phyloP scores from a whole-genome alignment of 208 protist genomes.

The Dictyostelium gargantuum region DNA sequence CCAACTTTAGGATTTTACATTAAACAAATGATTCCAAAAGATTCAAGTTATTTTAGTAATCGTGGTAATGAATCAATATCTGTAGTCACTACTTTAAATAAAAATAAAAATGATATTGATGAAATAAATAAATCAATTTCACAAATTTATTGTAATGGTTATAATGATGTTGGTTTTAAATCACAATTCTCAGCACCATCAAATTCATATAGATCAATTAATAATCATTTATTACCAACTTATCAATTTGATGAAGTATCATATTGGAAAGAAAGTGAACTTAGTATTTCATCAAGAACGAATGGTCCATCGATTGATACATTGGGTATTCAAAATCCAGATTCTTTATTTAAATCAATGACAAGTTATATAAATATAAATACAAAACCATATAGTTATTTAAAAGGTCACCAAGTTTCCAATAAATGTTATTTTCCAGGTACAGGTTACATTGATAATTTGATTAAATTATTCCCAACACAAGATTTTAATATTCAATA shows the following conservation, averaged over 20 bases:
- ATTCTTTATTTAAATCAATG: not conserved
- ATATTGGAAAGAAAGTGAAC: not conserved
- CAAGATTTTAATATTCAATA: not conserved
- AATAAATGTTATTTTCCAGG: not conserved
- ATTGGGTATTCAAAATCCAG: not conserved
- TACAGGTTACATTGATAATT: not conserved
- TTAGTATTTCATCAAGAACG: not conserved
- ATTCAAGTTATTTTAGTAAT: not conserved
- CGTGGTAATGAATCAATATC: not conserved
- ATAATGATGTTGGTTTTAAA: not conserved
- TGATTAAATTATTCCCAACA: not conserved
- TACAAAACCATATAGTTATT: not conserved
- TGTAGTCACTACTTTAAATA: not conserved
- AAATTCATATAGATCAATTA: not conserved
- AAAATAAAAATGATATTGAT: not conserved
- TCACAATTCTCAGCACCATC: not conserved
- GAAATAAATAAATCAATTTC: not conserved
- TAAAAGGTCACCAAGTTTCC: not conserved
- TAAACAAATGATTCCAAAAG: not conserved
- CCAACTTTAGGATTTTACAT: not conserved
- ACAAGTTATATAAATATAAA: not conserved
- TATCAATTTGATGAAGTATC: conserved; percentile 1
- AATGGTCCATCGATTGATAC: not conserved
- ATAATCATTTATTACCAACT: not conserved
- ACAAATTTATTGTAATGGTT: not conserved